Evolutionary conservation across 2,329 filamentous ascomycete genomes (phyloP).

Genomic region (Hirsutella minnesotensis): DNA sequence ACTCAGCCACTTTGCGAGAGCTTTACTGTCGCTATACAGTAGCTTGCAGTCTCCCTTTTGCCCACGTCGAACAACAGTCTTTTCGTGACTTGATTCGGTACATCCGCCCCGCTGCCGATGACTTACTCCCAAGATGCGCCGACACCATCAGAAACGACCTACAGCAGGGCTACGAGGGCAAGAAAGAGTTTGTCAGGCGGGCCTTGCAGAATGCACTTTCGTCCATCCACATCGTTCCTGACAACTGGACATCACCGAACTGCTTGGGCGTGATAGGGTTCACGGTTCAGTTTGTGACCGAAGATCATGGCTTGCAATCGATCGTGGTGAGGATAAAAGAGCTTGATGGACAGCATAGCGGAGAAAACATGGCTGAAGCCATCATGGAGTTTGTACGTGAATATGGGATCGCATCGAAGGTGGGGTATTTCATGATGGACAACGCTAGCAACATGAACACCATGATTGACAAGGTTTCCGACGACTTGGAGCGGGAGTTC

Average conservation of each 20-base stretch:
- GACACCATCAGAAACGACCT: neutral
- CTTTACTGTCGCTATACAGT: conserved; percentile 1
- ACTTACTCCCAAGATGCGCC: neutral
- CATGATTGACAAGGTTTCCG: no score
- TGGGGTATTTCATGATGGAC: no score
- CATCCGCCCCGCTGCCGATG: neutral
- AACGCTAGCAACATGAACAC: no score
- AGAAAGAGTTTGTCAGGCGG: conserved; percentile 1
- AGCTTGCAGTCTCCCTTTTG: no score
- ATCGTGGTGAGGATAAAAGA: conserved; percentile 3
- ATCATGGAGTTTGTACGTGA: no score
- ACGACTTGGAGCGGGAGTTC: no score
- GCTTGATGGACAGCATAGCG: conserved; percentile 4
- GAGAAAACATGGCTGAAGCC: conserved; percentile 3
- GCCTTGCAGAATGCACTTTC: conserved; percentile 1
- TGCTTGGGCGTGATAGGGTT: conserved; percentile 4
- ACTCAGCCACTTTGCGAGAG: neutral
- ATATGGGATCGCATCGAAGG: no score
- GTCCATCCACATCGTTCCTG: conserved; percentile 1
- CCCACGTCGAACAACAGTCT: neutral
- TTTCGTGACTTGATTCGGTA: no score
- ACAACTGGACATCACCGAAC: conserved; percentile 1
- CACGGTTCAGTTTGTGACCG: conserved; percentile 3
- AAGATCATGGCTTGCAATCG: conserved; percentile 3
- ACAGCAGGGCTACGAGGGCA: neutral